Conservation (phyloP, 345 rosid genomes). For the Balakata baccata region DNA sequence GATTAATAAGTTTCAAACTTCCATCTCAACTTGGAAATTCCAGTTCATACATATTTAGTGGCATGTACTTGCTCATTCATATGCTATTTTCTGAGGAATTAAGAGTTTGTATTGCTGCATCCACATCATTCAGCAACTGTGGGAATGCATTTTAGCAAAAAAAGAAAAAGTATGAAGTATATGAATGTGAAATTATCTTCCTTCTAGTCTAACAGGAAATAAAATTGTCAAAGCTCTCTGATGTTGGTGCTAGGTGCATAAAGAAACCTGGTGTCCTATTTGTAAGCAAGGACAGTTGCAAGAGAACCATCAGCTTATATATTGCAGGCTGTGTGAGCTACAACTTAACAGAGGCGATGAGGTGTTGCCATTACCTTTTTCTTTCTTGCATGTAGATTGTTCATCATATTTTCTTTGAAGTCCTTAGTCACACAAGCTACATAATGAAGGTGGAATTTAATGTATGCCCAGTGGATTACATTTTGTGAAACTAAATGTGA, state of each 20-base stretch:
- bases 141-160: background rate
- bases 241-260: constrained; percentile 38
- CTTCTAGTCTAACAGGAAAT: background rate
- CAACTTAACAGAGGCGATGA: constrained; percentile 59
- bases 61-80: background rate
- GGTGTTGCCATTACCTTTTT: constrained; percentile 35
- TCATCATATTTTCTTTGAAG: background rate
- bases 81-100: background rate
- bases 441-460: background rate
- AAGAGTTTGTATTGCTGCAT: background rate
- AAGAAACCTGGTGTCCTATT: constrained; percentile 82
- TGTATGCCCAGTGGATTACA: background rate
- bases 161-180: background rate
- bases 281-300: constrained; percentile 75
- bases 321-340: constrained; percentile 64
- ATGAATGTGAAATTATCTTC: background rate
- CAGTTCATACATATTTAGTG: background rate
- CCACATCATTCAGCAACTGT: background rate
- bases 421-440: background rate
- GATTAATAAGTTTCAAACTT: background rate
- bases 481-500: background rate
- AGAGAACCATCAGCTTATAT: constrained; percentile 52
- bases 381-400: background rate
- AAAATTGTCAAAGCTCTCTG: constrained; percentile 13
- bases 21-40: background rate